Evolutionary conservation across 106 monocot genomes (phyloP).

Genomic region (Iris macrosiphon): DNA sequence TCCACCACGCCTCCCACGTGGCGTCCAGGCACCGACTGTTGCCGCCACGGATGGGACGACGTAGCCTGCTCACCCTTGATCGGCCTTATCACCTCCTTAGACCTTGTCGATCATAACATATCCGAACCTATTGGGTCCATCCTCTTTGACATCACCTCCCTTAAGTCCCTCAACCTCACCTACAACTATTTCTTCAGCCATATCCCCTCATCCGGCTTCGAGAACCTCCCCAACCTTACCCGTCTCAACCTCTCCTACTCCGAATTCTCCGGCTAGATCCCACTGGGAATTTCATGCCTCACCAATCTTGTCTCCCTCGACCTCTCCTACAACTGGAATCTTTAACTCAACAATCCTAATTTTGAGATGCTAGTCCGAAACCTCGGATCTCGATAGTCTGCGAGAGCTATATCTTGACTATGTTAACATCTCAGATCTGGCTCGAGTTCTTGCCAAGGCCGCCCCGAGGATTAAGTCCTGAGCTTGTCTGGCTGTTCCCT

Average conservation of each 20-base stretch:
- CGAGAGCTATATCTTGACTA: conserved; percentile 17
- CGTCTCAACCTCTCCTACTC: conserved; percentile 43
- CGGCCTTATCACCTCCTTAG: conserved; percentile 28
- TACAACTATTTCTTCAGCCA: conserved; percentile 37
- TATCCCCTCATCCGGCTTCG: conserved; percentile 15
- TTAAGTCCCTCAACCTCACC: conserved; percentile 39
- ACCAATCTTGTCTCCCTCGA: conserved; percentile 24
- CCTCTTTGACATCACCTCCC: conserved; percentile 46
- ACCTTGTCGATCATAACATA: conserved; percentile 28
- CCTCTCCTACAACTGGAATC: conserved; percentile 15
- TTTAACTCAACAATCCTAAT: conserved; percentile 13
- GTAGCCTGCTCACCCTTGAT: conserved; percentile 27
- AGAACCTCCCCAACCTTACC: conserved; percentile 17
- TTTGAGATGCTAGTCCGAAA: conserved; percentile 9
- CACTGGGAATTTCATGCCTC: conserved; percentile 20
- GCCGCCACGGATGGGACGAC: conserved; percentile 53
- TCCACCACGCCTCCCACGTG: not conserved
- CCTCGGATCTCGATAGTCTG: conserved; percentile 20
- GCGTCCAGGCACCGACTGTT: conserved; percentile 27
- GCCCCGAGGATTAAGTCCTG: conserved; percentile 23
- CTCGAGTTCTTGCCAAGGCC: conserved; percentile 11
- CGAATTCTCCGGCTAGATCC: conserved; percentile 34
- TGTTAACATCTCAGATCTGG: conserved; percentile 29
- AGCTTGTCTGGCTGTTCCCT: conserved; percentile 42
- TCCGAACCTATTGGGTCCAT: conserved; percentile 12